These are phyloP conservation scores for Leccinum broughii DNA, from an alignment of 768 basidiomycete genomes.

Conservation along the genomic window DNA sequence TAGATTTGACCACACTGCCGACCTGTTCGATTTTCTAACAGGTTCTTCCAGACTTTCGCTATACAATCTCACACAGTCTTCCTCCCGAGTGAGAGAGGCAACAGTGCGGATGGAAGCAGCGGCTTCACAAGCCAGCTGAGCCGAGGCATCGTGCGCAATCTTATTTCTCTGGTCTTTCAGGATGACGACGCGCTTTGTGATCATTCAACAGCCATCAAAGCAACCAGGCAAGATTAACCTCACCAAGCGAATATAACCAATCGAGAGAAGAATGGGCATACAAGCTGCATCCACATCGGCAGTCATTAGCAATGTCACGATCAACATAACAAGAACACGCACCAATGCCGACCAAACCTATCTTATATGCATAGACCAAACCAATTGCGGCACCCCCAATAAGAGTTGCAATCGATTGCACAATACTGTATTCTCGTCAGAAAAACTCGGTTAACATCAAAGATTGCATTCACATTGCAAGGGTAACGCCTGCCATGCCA, in stretches of 20 bases:
- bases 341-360: conserved; percentile 71
- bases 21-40: conserved; percentile 60
- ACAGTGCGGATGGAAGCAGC: conserved; percentile 90
- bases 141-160: conserved; percentile 72
- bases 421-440: no score
- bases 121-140: conserved; percentile 90
- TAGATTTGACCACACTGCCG: conserved; percentile 62
- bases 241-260: conserved; percentile 83
- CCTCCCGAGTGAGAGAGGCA: conserved; percentile 83
- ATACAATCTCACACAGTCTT: conserved; percentile 71
- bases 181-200: conserved; percentile 69
- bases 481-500: no score
- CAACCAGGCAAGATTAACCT: conserved; percentile 19
- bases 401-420: no score
- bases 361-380: no score
- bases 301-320: background rate
- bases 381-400: no score
- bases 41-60: conserved; percentile 72
- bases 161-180: conserved; percentile 86
- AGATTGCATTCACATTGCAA: no score
- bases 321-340: conserved; percentile 1
- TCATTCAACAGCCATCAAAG: conserved; percentile 8
- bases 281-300: conserved; percentile 42
- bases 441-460: no score
- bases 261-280: conserved; percentile 63